A percentile compares a stretch with the other conserved stretches of the same genome.
Evolutionary conservation across 495 filamentous ascomycete species (phyloP).

Genomic region (Apiosordaria backusii): DNA sequence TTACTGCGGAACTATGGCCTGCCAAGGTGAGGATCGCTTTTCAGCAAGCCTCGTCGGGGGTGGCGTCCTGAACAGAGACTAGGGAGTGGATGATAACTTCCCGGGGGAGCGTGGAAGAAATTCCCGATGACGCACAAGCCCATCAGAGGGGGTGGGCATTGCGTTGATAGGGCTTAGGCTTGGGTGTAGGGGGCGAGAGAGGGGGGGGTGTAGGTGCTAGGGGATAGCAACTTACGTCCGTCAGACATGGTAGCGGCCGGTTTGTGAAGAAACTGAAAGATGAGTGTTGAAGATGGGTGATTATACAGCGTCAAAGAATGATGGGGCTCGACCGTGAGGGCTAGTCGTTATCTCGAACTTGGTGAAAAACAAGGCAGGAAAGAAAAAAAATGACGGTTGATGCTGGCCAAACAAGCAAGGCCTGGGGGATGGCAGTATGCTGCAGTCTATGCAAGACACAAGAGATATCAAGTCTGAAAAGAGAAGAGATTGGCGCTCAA

Average conservation of each 20-base stretch:
- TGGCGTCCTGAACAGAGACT: neutral
- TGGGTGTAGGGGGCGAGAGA: neutral
- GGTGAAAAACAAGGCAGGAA: slow-evolving; percentile 3
- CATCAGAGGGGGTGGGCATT: neutral
- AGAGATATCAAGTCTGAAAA: slow-evolving; percentile 27
- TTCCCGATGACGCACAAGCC: neutral
- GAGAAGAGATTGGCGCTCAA: slow-evolving; percentile 29
- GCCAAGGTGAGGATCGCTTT: neutral
- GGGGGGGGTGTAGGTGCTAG: neutral
- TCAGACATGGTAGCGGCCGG: slow-evolving; percentile 28
- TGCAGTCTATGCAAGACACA: slow-evolving; percentile 22
- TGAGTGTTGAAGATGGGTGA: neutral
- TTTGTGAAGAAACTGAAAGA: neutral
- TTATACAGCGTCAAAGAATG: neutral
- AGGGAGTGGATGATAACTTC: neutral
- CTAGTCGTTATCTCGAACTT: neutral
- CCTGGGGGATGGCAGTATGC: slow-evolving; percentile 12
- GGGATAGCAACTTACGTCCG: slow-evolving; percentile 31
- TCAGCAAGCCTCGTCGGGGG: slow-evolving; percentile 6
- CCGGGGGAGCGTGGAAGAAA: neutral
- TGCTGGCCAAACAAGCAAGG: neutral
- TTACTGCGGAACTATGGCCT: neutral
- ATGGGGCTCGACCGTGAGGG: neutral
- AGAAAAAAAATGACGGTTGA: slow-evolving; percentile 8
- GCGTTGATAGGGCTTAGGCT: neutral